These are phyloP conservation scores for Alternaria panax DNA, from an alignment of 2,329 filamentous ascomycete genomes.

Conservation along the genomic window DNA sequence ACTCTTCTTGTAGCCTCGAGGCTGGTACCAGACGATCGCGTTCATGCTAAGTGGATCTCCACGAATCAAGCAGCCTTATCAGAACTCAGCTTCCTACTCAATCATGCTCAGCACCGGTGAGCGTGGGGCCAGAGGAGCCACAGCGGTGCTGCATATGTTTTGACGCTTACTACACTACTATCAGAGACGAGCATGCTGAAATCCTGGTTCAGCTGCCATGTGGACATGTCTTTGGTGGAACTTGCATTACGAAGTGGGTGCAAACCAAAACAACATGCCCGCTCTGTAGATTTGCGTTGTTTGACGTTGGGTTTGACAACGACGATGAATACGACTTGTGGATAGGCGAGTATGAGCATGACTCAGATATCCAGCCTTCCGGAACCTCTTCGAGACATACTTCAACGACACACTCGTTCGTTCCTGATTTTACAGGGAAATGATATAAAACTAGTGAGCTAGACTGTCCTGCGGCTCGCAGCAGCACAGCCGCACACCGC, in stretches of 20 bases:
- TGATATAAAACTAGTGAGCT: neutral
- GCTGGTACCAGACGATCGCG: slow-evolving; percentile 11
- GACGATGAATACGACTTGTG: neutral
- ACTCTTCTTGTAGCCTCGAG: slow-evolving; percentile 1
- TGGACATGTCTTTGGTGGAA: slow-evolving; percentile 26
- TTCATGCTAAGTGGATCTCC: neutral
- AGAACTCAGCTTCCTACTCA: slow-evolving; percentile 7
- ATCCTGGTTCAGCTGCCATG: slow-evolving; percentile 19
- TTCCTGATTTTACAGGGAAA: neutral
- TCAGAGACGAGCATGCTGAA: slow-evolving; percentile 10
- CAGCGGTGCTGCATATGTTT: slow-evolving; percentile 24
- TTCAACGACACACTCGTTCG: neutral
- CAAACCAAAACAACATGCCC: slow-evolving; percentile 20
- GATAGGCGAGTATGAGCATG: neutral
- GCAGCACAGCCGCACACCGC: slow-evolving; percentile 13
- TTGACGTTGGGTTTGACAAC: neutral
- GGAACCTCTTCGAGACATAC: neutral
- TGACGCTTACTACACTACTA: slow-evolving; percentile 12
- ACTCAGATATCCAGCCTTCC: slow-evolving; percentile 4
- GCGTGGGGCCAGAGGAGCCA: slow-evolving; percentile 1
- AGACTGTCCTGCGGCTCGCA: neutral
- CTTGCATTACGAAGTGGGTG: slow-evolving; percentile 22
- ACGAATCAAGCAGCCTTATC: neutral
- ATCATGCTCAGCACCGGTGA: slow-evolving; percentile 11
- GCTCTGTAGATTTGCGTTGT: slow-evolving; percentile 18